Conservation (phyloP, 225 moss, liverwort and hornwort species). For the Polytrichum commune region DNA sequence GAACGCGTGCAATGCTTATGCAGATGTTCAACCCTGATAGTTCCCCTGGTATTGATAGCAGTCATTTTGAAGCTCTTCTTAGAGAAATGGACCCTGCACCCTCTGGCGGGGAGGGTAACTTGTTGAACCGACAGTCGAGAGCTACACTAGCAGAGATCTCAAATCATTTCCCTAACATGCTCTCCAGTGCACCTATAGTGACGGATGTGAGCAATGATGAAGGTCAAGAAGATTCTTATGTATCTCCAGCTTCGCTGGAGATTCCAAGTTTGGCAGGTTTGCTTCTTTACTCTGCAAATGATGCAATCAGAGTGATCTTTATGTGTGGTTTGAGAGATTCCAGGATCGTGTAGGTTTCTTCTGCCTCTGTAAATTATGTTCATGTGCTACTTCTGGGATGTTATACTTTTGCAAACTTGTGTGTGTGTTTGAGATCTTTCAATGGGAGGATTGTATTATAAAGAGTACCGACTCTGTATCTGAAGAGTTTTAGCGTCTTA, state of each 20-base stretch:
- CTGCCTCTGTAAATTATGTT: no score
- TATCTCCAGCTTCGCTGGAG: conserved; percentile 22
- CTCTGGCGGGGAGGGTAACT: conserved; percentile 27
- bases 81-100: conserved; percentile 45
- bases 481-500: no score
- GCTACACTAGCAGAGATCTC: conserved; percentile 72
- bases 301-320: neutral
- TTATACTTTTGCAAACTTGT: no score
- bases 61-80: conserved; percentile 53
- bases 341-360: no score
- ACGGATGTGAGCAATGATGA: conserved; percentile 35
- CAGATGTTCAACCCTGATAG: conserved; percentile 62
- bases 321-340: neutral
- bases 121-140: conserved; percentile 54
- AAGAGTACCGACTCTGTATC: no score
- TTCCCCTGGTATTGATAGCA: conserved; percentile 22
- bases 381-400: no score
- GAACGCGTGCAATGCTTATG: conserved; percentile 62
- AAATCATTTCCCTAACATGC: conserved; percentile 21
- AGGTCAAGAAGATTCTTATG: conserved; percentile 11
- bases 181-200: conserved; percentile 25
- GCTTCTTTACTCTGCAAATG: neutral
- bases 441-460: no score
- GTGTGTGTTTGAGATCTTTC: no score
- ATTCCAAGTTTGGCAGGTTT: conserved; percentile 33